Evolutionary conservation across 2,329 filamentous ascomycete genomes (phyloP).

Genomic region (Beauveria brongniartii): DNA sequence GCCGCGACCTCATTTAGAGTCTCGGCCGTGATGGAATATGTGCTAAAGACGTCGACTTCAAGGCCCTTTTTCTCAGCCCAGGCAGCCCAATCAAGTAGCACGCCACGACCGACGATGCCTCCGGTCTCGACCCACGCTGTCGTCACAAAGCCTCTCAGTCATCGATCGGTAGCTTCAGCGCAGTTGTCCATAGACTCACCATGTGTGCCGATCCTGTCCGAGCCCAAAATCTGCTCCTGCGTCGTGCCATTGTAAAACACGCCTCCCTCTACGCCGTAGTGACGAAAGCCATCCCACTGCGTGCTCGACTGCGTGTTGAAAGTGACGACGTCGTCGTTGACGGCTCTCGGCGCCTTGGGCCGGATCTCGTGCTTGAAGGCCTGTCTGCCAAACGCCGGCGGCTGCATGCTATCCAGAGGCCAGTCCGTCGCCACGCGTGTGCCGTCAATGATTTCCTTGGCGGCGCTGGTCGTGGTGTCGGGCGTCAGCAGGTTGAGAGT

Average conservation of each 20-base stretch:
- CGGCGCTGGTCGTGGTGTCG: conserved; percentile 17
- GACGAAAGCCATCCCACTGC: conserved; percentile 32
- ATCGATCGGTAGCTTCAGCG: neutral
- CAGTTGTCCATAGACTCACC: conserved; percentile 13
- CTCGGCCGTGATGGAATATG: conserved; percentile 33
- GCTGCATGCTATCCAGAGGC: conserved; percentile 24
- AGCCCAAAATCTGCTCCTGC: conserved; percentile 35
- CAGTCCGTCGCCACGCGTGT: conserved; percentile 26
- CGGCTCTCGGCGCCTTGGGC: conserved; percentile 20
- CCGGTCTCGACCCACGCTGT: conserved; percentile 26
- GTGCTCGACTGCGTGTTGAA: conserved; percentile 31
- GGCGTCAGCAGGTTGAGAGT: conserved; percentile 46
- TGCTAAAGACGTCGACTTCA: conserved; percentile 30
- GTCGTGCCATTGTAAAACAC: conserved; percentile 26
- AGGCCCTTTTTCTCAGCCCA: conserved; percentile 32
- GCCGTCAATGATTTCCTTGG: conserved; percentile 23
- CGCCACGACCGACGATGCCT: conserved; percentile 41
- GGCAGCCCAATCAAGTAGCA: conserved; percentile 44
- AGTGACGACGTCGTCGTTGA: conserved; percentile 25
- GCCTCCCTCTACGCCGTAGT: conserved; percentile 29
- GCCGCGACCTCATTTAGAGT: conserved; percentile 35
- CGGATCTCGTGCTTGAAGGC: conserved; percentile 23
- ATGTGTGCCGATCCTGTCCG: conserved; percentile 22
- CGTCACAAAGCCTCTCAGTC: too few relatives aligned
- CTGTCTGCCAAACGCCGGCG: conserved; percentile 26